Percentiles rank a stretch among this genome's conserved stretches.
These are phyloP conservation scores for Scedosporium apiospermum DNA, from an alignment of 2,329 filamentous ascomycete species.

Conservation along the genomic window DNA sequence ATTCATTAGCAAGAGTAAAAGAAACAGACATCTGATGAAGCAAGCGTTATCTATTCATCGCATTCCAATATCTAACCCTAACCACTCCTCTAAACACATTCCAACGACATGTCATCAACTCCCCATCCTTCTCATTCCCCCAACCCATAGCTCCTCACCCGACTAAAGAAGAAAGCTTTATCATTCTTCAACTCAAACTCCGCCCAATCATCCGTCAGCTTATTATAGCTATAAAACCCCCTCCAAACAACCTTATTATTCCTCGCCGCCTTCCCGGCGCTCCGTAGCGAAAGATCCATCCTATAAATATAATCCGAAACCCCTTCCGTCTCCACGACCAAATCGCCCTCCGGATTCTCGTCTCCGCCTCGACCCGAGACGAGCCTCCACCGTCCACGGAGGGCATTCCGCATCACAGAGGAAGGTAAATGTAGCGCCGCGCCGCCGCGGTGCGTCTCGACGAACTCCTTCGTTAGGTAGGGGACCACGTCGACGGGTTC, in stretches of 20 bases:
- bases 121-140: slow-evolving; percentile 24
- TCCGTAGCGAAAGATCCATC: slow-evolving; percentile 66
- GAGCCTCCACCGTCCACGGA: slow-evolving; percentile 47
- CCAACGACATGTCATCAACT: not conserved
- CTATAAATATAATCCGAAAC: slow-evolving; percentile 72
- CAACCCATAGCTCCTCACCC: slow-evolving; percentile 52
- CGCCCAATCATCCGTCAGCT: slow-evolving; percentile 80
- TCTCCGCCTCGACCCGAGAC: slow-evolving; percentile 20
- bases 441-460: slow-evolving; percentile 34
- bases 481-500: slow-evolving; percentile 86
- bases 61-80: not conserved
- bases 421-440: slow-evolving; percentile 22
- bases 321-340: slow-evolving; percentile 82
- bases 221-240: slow-evolving; percentile 85
- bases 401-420: slow-evolving; percentile 58
- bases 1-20: too few relatives aligned
- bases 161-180: slow-evolving; percentile 58
- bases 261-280: slow-evolving; percentile 49
- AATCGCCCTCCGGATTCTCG: slow-evolving; percentile 47
- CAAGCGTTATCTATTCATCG: not conserved
- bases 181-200: slow-evolving; percentile 62
- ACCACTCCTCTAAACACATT: not conserved
- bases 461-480: slow-evolving; percentile 62
- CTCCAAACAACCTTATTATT: slow-evolving; percentile 89
- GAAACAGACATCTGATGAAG: not conserved